Base-by-base conservation (phyloP, 768 basidiomycete species). In the Artomyces pyxidatus region DNA sequence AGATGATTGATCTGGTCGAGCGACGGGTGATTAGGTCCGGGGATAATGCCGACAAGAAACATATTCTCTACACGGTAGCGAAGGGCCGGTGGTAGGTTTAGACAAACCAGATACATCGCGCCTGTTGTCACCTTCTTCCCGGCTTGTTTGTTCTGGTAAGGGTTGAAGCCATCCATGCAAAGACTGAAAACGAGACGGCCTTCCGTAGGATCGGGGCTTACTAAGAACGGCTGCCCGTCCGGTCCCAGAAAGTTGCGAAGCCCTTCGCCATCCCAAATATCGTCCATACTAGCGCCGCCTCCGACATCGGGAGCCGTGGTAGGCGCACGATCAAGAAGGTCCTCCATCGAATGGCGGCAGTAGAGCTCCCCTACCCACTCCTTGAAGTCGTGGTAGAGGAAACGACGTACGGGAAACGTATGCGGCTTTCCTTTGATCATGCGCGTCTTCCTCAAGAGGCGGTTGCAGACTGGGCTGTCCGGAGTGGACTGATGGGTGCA, bases 21-120 rank as follows among this genome's bases (percentile, higher is more conserved):
- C 1, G 54, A 56, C 1, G 73, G 71, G 38, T 68, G 63, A 0
- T 61, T 53, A 0, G 72, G 74, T 0, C 73, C 71, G 5, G 71
- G 70, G 23, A 73, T 68, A 43, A 75, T 55, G 0, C 65, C 70
- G 2, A 63, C 69, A 0, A 74, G 58, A 48, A 61, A 74, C 57
- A 75, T 63, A 48, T 75, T 73, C 51, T 72, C 63, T 0, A 56
- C 55, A 7, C 63, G 62, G 49, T 69, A 71, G 2, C 61, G 54
- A 1, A 66, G 47, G 16, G 65, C 51, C 0, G 58, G 59, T 0
- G 70, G 70, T 0, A 72, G 60, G 51, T 72, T 72, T 5, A 70
- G 47, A 48, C 63, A 68, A 4, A 61, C 59, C 39, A 71, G 47
- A 16, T 61, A 65, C 3, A 73, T 59, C 1, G 58, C 56, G 3